Conservation (phyloP, 768 basidiomycete species). For the Pulveroboletus sp. region DNA sequence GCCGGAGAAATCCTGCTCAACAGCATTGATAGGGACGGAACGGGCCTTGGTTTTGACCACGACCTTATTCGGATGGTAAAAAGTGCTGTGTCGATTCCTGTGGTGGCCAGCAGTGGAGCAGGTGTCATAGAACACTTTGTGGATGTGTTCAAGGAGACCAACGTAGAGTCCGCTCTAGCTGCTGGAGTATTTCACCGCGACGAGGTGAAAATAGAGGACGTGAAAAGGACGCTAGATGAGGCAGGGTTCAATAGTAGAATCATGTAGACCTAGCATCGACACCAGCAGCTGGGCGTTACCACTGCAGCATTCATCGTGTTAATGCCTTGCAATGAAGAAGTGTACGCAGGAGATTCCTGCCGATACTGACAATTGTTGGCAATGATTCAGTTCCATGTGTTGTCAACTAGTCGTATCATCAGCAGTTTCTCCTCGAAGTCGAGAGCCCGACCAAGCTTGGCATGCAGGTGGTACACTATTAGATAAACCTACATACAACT, state of each 20-base stretch:
- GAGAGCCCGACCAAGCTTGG: neutral
- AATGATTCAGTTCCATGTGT: too few species aligned
- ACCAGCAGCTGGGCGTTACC: neutral
- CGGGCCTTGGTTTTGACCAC: constrained; percentile 86
- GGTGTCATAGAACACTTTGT: constrained; percentile 79
- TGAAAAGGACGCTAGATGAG: constrained; percentile 56
- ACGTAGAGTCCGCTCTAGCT: constrained; percentile 87
- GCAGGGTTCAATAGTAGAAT: constrained; percentile 49
- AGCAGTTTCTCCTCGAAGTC: neutral
- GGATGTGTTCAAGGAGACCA: constrained; percentile 76
- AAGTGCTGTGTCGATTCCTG: constrained; percentile 76
- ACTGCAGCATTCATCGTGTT: too few species aligned
- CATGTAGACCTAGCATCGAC: constrained; percentile 2
- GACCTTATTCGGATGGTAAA: constrained; percentile 77
- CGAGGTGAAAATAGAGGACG: constrained; percentile 78
- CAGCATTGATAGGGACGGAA: constrained; percentile 94
- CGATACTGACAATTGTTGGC: too few species aligned
- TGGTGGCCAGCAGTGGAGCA: constrained; percentile 93
- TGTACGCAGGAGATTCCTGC: too few species aligned
- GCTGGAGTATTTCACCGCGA: constrained; percentile 95
- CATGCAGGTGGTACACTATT: constrained; percentile 26
- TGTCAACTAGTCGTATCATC: too few species aligned
- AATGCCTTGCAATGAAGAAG: too few species aligned
- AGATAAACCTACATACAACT: constrained; percentile 33
- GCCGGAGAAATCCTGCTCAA: constrained; percentile 95